These are phyloP conservation scores for Phaeolepiota aurea DNA, from an alignment of 768 basidiomycete genomes.

Conservation along the genomic window DNA sequence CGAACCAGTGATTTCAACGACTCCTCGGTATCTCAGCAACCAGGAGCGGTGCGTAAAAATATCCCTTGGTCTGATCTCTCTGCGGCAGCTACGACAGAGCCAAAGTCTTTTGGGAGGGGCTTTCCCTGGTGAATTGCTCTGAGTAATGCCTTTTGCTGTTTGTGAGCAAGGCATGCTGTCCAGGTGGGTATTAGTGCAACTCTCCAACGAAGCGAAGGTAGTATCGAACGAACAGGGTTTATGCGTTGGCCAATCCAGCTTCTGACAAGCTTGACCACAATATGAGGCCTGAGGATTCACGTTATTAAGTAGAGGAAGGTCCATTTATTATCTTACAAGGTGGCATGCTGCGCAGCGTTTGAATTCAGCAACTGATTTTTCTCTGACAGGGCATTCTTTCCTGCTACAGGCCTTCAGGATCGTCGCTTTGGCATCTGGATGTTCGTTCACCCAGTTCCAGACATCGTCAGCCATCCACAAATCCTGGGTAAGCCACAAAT, in stretches of 20 bases:
- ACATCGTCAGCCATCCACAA: slow-evolving; percentile 33
- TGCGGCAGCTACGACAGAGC: neutral
- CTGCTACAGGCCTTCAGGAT: slow-evolving; percentile 26
- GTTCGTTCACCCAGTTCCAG: slow-evolving; percentile 34
- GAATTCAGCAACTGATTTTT: slow-evolving; percentile 24
- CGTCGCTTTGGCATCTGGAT: slow-evolving; percentile 19
- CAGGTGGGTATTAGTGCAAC: neutral
- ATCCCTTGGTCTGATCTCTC: neutral
- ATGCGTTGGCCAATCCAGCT: slow-evolving; percentile 8
- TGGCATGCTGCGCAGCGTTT: slow-evolving; percentile 32
- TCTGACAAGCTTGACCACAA: slow-evolving; percentile 9
- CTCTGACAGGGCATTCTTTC: slow-evolving; percentile 19
- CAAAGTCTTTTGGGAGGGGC: neutral
- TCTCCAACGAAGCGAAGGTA: neutral
- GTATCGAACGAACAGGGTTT: slow-evolving; percentile 6
- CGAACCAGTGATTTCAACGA: neutral
- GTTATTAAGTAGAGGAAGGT: neutral
- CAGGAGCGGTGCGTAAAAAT: too few species aligned
- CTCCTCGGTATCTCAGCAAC: neutral
- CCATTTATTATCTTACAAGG: slow-evolving; percentile 9
- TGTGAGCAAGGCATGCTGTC: neutral
- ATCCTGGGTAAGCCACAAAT: slow-evolving; percentile 34
- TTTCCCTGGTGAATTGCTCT: neutral
- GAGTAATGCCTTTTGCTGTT: neutral
- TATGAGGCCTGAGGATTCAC: slow-evolving; percentile 7